Conservation (phyloP, 2,329 filamentous ascomycete genomes). For the Lasiodiplodia sp. region DNA sequence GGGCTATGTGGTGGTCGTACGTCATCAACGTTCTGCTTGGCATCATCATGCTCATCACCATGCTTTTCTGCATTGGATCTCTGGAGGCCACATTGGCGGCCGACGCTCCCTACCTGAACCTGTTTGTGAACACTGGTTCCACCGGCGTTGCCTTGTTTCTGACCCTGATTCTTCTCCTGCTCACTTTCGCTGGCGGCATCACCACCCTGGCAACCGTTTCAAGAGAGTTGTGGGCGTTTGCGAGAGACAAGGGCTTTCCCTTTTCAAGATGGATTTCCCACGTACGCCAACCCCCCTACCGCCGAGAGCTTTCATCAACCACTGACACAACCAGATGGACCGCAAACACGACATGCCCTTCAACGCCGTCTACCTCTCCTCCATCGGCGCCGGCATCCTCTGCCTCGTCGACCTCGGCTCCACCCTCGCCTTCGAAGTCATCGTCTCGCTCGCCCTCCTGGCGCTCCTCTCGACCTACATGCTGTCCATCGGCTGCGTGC, state of each 20-base stretch:
- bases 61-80: constrained; percentile 34
- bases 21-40: constrained; percentile 32
- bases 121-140: constrained; percentile 32
- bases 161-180: constrained; percentile 31
- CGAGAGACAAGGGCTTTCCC: constrained; percentile 34
- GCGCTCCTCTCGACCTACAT: constrained; percentile 32
- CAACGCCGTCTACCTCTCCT: constrained; percentile 32
- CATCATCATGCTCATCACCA: constrained; percentile 33
- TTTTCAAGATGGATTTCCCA: constrained; percentile 31
- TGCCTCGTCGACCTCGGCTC: constrained; percentile 57
- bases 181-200: constrained; percentile 33
- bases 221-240: constrained; percentile 34
- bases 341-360: constrained; percentile 30
- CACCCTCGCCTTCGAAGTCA: constrained; percentile 51
- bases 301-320: not conserved
- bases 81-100: constrained; percentile 33
- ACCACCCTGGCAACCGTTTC: constrained; percentile 33
- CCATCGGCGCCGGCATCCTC: constrained; percentile 44
- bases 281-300: constrained; percentile 9
- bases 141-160: constrained; percentile 29
- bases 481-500: constrained; percentile 32
- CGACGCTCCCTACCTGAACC: constrained; percentile 31
- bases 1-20: constrained; percentile 34
- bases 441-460: constrained; percentile 30
- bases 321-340: constrained; percentile 29